Evolutionary conservation across 768 basidiomycete genomes (phyloP), one percentile per base, ranked within the genome.

Genomic region (Piloderma croceum): DNA sequence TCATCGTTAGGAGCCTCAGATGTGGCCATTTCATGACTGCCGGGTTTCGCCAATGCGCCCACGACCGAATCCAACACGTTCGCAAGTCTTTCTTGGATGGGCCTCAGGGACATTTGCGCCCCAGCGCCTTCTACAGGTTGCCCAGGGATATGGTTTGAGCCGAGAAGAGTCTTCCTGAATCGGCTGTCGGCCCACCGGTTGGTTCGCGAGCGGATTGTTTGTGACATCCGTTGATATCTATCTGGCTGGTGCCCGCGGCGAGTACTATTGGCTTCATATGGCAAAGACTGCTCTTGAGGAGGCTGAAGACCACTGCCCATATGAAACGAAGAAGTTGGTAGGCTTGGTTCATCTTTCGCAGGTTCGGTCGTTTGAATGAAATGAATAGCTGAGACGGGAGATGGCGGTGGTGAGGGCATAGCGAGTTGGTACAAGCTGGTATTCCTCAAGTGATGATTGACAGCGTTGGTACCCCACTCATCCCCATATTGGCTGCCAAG

Each of bases 201-300:
- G 31, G 81, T 82, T 27, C 81, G 73, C 52, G 73, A 67, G 17
- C 73, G 73, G 18, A 82, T 61, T 12, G 77, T 81, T 43, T 70
- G 61, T 5, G 71, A 68, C 34, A 74, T 61, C 37, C 67, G 61
- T 4, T 49, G 54, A 32, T 56, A 35, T 35, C 34, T 9, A 9
- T 10, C 9, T 19, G 34, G 10, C 18, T 35, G 15, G 39, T 40
- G 10, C 49, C 48, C n/a, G 50, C 38, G 24, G 40, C 48, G 4
- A 70, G 58, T 13, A 73, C 63, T 59, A 73, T 71, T 18, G 62
- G 61, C 31, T 61, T 25, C 66, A 56, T 24, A 68, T 60, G 13
- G 62, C 56, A 4, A 63, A 63, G 19, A 54, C 53, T 33, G 50
- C 46, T 12, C 42, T 43, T 7, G 49, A 37, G 18, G 52, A 43